Conservation (phyloP, 169 alveolate genomes). For the Theileria luwenshuni region DNA sequence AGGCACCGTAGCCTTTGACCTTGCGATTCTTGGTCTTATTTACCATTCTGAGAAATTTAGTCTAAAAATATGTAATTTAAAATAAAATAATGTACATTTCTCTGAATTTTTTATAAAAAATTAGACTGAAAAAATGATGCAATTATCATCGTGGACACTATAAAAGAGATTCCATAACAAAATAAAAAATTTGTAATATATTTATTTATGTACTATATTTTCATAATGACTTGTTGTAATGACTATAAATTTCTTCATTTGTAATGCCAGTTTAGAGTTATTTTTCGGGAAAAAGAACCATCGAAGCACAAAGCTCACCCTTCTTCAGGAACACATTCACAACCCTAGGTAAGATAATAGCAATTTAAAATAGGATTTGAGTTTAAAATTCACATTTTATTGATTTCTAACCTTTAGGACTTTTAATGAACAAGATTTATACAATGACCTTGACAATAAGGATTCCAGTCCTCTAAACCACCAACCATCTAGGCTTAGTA, state of each 20-base stretch:
- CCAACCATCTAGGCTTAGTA: neutral
- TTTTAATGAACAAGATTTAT: neutral
- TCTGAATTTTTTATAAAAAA: neutral
- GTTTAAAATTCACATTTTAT: too few relatives aligned
- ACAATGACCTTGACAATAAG: neutral
- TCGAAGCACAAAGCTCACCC: neutral
- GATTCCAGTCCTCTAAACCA: neutral
- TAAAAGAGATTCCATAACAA: neutral
- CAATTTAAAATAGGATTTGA: too few relatives aligned
- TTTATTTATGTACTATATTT: neutral
- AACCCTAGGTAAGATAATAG: neutral
- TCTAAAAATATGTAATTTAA: too few relatives aligned
- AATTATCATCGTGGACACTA: too few relatives aligned
- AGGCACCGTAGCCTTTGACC: slow-evolving; percentile 59
- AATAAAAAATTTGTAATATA: neutral
- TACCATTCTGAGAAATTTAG: neutral
- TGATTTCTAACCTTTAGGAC: neutral
- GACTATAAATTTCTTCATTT: slow-evolving; percentile 53
- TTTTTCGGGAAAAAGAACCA: slow-evolving; percentile 12
- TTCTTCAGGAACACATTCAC: slow-evolving; percentile 20
- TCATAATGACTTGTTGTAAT: neutral
- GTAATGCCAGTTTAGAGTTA: slow-evolving; percentile 56
- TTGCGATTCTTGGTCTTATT: slow-evolving; percentile 7
- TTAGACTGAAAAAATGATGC: too few relatives aligned
- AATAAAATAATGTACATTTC: too few relatives aligned